A percentile compares a stretch with the other conserved stretches of the same genome.
Evolutionary conservation across 2,329 filamentous ascomycete species (phyloP).

Genomic region (Clarireedia paspali): DNA sequence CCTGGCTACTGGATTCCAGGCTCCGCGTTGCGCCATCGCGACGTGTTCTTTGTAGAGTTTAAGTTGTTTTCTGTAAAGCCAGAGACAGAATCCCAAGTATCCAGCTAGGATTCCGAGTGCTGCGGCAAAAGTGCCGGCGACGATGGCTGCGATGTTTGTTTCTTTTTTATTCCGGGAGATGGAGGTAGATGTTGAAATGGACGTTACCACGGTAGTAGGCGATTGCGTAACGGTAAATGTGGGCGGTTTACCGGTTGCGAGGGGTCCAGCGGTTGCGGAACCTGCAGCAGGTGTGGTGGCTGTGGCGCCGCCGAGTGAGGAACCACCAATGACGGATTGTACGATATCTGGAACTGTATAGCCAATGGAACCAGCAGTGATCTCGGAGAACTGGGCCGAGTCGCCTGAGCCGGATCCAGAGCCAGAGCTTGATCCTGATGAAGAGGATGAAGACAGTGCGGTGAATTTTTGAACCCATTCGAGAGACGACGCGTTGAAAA

Average conservation of each 20-base stretch:
- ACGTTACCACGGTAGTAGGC: slow-evolving; percentile 44
- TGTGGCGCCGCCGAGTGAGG: slow-evolving; percentile 54
- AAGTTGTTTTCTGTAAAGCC: slow-evolving; percentile 66
- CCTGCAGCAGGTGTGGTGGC: slow-evolving; percentile 56
- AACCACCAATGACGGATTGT: slow-evolving; percentile 55
- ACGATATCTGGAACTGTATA: slow-evolving; percentile 59
- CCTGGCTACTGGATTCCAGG: slow-evolving; percentile 24
- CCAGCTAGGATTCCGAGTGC: slow-evolving; percentile 51
- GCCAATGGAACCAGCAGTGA: slow-evolving; percentile 51
- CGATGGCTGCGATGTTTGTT: slow-evolving; percentile 36
- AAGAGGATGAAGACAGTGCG: slow-evolving; percentile 40
- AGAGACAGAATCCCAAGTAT: slow-evolving; percentile 65
- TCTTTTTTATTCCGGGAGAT: slow-evolving; percentile 11
- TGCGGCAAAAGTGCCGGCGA: slow-evolving; percentile 53
- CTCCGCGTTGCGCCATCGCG: slow-evolving; percentile 53
- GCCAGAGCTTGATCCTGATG: slow-evolving; percentile 33
- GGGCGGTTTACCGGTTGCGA: slow-evolving; percentile 61
- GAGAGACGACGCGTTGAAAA: slow-evolving; percentile 62
- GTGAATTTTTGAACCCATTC: slow-evolving; percentile 57
- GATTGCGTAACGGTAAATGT: slow-evolving; percentile 58
- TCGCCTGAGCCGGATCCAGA: slow-evolving; percentile 5
- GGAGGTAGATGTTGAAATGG: slow-evolving; percentile 25
- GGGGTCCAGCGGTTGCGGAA: slow-evolving; percentile 57
- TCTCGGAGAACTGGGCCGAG: slow-evolving; percentile 26
- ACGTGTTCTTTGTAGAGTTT: slow-evolving; percentile 63